Conservation (phyloP, 805 yeast genomes). For the Candida anglica region DNA sequence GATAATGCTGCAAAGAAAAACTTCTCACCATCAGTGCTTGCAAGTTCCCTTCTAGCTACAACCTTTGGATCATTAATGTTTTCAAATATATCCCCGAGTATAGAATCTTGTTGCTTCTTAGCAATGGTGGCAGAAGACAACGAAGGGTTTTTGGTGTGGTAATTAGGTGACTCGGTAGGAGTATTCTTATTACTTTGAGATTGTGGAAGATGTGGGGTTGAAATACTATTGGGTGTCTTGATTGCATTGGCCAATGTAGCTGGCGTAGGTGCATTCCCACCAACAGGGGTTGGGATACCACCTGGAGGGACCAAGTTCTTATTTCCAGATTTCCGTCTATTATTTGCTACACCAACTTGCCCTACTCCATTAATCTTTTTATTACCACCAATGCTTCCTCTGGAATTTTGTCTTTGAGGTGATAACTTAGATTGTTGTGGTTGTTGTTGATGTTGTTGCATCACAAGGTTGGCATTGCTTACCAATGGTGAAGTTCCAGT, state of each 20-base stretch:
- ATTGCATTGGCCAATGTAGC: slow-evolving; percentile 34
- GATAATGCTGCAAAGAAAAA: slow-evolving; percentile 51
- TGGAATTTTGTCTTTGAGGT: slow-evolving; percentile 2
- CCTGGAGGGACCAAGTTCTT: slow-evolving; percentile 12
- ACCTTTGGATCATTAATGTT: slow-evolving; percentile 30
- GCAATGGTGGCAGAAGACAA: slow-evolving; percentile 3
- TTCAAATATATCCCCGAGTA: slow-evolving; percentile 21
- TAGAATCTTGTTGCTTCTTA: slow-evolving; percentile 8
- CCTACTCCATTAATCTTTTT: slow-evolving; percentile 21
- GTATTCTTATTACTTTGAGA: slow-evolving; percentile 38
- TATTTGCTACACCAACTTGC: too few species aligned
- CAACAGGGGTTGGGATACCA: slow-evolving; percentile 32
- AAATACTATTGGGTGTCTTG: slow-evolving; percentile 41
- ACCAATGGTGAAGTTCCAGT: slow-evolving; percentile 4
- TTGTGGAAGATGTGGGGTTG: slow-evolving; percentile 37
- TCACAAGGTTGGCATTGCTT: neutral
- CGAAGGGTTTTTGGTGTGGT: slow-evolving; percentile 9
- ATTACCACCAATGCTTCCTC: slow-evolving; percentile 7
- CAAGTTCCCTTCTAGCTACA: slow-evolving; percentile 43
- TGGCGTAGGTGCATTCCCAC: slow-evolving; percentile 31
- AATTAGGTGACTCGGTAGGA: slow-evolving; percentile 36
- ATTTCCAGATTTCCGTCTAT: slow-evolving; percentile 3
- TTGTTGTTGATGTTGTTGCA: neutral
- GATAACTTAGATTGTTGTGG: neutral
- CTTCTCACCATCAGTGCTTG: slow-evolving; percentile 41